Percentiles rank a stretch among this genome's conserved stretches.
Conservation (phyloP, 345 rosid genomes). For the Xanthoceras sorbifolium region DNA sequence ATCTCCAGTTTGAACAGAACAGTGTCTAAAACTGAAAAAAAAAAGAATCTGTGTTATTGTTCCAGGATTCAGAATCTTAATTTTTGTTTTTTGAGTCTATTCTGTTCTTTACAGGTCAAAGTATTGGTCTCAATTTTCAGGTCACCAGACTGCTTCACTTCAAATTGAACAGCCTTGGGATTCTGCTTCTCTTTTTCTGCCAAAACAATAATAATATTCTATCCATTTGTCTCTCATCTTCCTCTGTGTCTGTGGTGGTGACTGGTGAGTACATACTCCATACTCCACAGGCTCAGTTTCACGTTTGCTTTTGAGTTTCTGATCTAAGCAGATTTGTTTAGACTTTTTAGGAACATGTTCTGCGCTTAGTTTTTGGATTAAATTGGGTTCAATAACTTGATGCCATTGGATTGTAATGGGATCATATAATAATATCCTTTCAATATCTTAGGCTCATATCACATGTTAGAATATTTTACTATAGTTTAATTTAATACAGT, state of each 20-base stretch:
- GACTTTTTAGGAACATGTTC: background rate
- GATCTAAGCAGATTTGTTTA: background rate
- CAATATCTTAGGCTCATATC: background rate
- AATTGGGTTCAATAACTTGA: no score
- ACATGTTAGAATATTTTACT: no score
- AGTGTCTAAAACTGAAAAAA: background rate
- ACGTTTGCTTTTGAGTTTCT: background rate
- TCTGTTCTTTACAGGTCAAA: conserved; percentile 17
- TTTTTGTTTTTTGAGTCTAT: background rate
- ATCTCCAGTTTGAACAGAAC: conserved; percentile 12
- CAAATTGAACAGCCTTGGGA: conserved; percentile 11
- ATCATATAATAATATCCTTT: no score
- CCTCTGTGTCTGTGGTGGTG: background rate
- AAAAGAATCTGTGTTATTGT: background rate
- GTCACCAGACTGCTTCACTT: background rate
- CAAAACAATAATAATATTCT: background rate
- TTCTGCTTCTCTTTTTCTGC: conserved; percentile 1
- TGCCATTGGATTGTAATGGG: no score
- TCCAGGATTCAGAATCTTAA: background rate
- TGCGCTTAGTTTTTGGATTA: background rate
- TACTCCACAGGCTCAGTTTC: background rate
- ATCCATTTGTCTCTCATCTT: background rate
- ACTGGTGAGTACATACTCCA: background rate
- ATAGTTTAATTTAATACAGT: no score
- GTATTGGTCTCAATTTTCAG: background rate